Evolutionary conservation across 2,329 filamentous ascomycete species (phyloP).

Genomic region (Podosphaera leucotricha): DNA sequence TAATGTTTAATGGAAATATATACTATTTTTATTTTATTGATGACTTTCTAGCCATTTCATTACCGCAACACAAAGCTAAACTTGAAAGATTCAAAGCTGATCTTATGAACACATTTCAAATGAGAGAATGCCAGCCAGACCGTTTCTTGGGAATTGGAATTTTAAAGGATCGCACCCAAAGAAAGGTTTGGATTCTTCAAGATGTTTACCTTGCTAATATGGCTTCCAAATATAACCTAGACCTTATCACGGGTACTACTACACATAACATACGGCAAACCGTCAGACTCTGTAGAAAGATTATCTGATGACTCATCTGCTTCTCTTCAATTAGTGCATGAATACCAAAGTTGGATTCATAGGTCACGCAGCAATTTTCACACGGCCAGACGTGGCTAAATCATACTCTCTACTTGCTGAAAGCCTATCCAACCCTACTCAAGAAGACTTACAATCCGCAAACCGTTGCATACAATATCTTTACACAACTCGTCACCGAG

Average conservation of each 20-base stretch:
- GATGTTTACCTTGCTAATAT: background rate
- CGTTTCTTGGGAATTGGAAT: background rate
- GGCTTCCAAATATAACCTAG: background rate
- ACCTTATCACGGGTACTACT: background rate
- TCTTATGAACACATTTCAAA: background rate
- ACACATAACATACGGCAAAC: background rate
- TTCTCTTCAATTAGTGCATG: too few species aligned
- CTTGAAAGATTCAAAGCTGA: background rate
- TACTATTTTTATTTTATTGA: background rate
- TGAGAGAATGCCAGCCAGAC: background rate
- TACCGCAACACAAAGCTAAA: constrained; percentile 1
- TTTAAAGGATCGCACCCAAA: background rate
- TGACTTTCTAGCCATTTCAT: background rate
- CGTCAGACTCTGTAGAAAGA: background rate
- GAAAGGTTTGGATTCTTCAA: background rate
- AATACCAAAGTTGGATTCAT: too few species aligned
- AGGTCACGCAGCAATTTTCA: too few species aligned
- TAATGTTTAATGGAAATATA: background rate
- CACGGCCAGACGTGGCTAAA: background rate
- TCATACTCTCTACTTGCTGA: background rate
- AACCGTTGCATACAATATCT: background rate
- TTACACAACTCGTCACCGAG: background rate
- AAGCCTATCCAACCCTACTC: background rate
- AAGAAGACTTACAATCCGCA: background rate
- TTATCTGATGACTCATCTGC: background rate